Evolutionary conservation across 2,329 filamentous ascomycete species (phyloP), one percentile per base, ranked within the genome.

Genomic region (Chaetomiaceae sp.): DNA sequence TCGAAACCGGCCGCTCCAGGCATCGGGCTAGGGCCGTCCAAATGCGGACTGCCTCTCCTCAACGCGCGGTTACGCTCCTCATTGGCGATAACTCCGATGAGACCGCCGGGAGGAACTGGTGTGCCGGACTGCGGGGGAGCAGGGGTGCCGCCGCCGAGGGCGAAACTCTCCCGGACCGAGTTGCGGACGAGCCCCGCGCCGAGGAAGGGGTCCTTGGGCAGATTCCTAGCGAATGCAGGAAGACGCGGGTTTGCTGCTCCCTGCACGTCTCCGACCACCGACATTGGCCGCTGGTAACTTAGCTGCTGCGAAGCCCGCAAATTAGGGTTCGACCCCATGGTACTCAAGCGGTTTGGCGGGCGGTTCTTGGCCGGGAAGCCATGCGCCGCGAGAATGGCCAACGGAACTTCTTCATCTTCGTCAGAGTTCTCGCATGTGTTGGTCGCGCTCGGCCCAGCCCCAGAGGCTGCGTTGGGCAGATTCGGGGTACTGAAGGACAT

Each of bases 331-430:
- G 87, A 89, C 57, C 78, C 80, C 64, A 82, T 81, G 52, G 75
- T 79, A 58, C 73, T 79, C 23, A 89, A 75, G 40, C 82, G 81
- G 23, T 80, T 85, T 1, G 90, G 89, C 13, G 89, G 86, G 16
- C 88, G 81, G 62, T 82, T 86, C 70, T 84, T 90, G 68, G 78
- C 84, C 0, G 90, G 90, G 64, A 96, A 96, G 2, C 90, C 90
- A 66, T 96, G 90, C 2, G 90, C 90, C 50, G 89, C 87, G 18
- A 96, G 75, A 60, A 96, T 94, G 11, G 85, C 90, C 36, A 96
- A 74, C 0, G 90, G 90, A 11, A 95, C 81, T 63, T 96, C 90
- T 53, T 96, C 90, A 61, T 96, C 90, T 53, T 91, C 88, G 33
- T 90, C 87, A 1, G 84, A 85, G 4, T 65, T 71, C n/a, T 79